Conservation (phyloP, 331 rosid species). For the Cucumis variabilis region DNA sequence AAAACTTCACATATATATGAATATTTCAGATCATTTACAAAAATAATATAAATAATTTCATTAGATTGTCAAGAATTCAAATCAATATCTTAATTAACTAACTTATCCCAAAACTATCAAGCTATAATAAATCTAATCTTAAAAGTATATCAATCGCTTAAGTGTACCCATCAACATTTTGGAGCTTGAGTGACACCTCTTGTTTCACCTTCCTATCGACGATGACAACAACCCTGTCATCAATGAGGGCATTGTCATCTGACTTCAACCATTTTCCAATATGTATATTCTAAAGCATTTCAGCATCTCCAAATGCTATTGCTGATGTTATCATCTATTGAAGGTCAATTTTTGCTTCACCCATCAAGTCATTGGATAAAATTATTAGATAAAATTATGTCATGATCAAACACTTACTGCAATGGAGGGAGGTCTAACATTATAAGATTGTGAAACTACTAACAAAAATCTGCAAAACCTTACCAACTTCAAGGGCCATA, state of each 20-base stretch:
- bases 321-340: conserved; percentile 95
- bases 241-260: conserved; percentile 75
- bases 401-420: conserved; percentile 89
- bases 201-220: conserved; percentile 76
- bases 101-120: no score
- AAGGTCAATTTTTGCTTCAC: conserved; percentile 93
- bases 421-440: conserved; percentile 25
- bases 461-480: conserved; percentile 36
- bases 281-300: conserved; percentile 88
- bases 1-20: no score
- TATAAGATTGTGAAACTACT: background rate
- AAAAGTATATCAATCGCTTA: no score
- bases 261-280: conserved; percentile 98
- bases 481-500: conserved; percentile 88
- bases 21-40: no score
- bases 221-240: conserved; percentile 80
- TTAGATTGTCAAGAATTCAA: no score
- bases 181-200: conserved; percentile 73
- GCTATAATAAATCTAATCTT: no score
- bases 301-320: conserved; percentile 86
- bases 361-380: conserved; percentile 94
- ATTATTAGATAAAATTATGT: conserved; percentile 81
- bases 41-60: no score
- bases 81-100: no score
- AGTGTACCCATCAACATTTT: no score